Base-by-base conservation (phyloP, 331 rosid species). In the Stylosanthes scabra region DNA sequence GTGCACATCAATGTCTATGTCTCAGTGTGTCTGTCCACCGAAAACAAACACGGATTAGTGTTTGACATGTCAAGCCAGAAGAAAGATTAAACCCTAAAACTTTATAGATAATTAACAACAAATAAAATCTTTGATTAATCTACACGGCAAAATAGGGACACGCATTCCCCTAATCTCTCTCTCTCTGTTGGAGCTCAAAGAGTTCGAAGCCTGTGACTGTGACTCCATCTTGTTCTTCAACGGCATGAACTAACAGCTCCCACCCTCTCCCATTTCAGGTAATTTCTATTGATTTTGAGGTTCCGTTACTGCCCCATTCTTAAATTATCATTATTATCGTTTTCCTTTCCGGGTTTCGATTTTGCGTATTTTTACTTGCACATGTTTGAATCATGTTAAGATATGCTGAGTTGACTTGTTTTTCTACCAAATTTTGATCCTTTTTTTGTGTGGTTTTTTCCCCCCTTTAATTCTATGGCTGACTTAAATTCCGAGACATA, bases 201-300 rank as follows among this genome's bases (percentile, higher is more conserved):
- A 34, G 6, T 34, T 60, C 29, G 57, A 74, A 29, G 41, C 29
- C 15, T 20, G 5, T 10, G 31, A 29, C 15, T 20, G 5, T 10
- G 31, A 29, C 8, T 11, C 25, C 55, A 11, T 61, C 15, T 63
- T 72, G 56, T 64, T 65, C 15, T 7, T 6, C 57, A 37, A 20
- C 68, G 54, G 14, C 66, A 60, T 37, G 50, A 61, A 6, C 67
- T 55, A 54, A 20, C 8, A 11, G n/a, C 63, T 2, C 42, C 63
- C 6, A 14, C 29, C 28, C 68, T 34, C 39, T 34, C 62, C 46
- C 51, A 8, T 63, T 56, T 63, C 72, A 63, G 78, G 82, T 78
- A 78, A 78, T 28, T 20, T 7, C 13, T 69, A 62, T 37, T 9
- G 2, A 68, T 29, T 7, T 57, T 57, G 3, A 11, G 11, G 52